Evolutionary conservation across 1,284 basidiomycete genomes (phyloP), one percentile per base, ranked within the genome.

Genomic region (Ganoderma lingzhi): DNA sequence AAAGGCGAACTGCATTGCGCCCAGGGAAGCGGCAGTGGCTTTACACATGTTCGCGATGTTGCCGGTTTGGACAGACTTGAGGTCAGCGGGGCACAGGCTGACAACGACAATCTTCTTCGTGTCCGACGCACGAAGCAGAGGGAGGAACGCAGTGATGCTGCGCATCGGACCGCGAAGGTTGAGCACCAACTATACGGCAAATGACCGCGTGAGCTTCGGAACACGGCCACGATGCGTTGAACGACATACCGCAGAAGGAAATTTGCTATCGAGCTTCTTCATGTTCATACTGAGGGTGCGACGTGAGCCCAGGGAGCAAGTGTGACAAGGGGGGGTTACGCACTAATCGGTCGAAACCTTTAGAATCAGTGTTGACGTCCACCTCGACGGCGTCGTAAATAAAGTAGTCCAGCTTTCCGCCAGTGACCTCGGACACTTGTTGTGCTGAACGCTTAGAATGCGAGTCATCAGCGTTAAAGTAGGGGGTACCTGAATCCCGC

Each of bases 131-230:
- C 76, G 76, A 17, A 85, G 76, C 32, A 85, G 80, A 1, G 84
- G 83, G 3, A 76, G 66, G 68, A 77, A 85, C 0, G 78, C 77
- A 67, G 82, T 81, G 66, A 78, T 83, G 60, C 77, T 78, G 68
- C 80, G 78, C 3, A 84, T 75, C 10, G 78, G 74, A 23, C 83
- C 82, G 56, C 84, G 66, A 28, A 80, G 79, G 71, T 85, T 85
- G 45, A 80, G 68, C 35, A 79, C 75, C 75, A 80, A 78, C 77
- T 78, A 44, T 6, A 19, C 2, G 17, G 12, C 6, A 44, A 23
- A 35, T 4, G 19, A n/a, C 14, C 8, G 45, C 9, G 9, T 48
- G 45, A 48, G n/a, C 17, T 23, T 2, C 6, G 5, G 10, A 35
- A 17, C 23, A 32, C 28, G 15, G 14, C n/a, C n/a, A n/a, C 28